A percentile compares a stretch with the other conserved stretches of the same genome.
Conservation (phyloP, 2,329 filamentous ascomycete species). For the Talaromyces sp. region DNA sequence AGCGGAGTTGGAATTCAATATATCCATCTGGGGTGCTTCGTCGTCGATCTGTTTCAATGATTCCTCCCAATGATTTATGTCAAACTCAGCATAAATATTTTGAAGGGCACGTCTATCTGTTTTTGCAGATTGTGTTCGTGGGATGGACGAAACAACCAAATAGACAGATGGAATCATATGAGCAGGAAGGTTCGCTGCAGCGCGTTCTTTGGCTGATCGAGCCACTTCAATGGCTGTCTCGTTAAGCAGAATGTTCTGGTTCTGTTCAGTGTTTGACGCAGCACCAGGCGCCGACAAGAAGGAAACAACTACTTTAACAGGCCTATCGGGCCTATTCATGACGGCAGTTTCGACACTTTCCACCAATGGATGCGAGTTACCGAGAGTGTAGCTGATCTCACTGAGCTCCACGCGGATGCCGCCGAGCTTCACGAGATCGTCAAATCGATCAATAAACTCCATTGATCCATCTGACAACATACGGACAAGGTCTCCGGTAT, state of each 20-base stretch:
- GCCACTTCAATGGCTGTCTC: conserved; percentile 19
- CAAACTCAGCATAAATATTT: conserved; percentile 19
- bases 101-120: conserved; percentile 1
- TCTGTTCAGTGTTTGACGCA: neutral
- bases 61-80: conserved; percentile 26
- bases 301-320: conserved; percentile 30
- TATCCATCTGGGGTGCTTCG: neutral
- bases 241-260: conserved; percentile 13
- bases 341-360: conserved; percentile 30
- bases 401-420: conserved; percentile 57
- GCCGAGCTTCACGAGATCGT: conserved; percentile 55
- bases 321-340: conserved; percentile 26
- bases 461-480: conserved; percentile 19
- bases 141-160: neutral
- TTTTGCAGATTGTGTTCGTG: conserved; percentile 4
- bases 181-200: conserved; percentile 15
- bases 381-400: conserved; percentile 34
- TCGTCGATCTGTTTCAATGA: neutral
- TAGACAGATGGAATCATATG: conserved; percentile 7
- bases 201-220: conserved; percentile 18
- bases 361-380: conserved; percentile 24
- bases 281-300: conserved; percentile 25
- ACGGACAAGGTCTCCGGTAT: conserved; percentile 27
- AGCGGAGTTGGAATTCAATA: neutral
- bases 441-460: conserved; percentile 25